Evolutionary conservation across 139 green algal species (phyloP), one percentile per base, ranked within the genome.

Genomic region (Tetradesmus obliquus): DNA sequence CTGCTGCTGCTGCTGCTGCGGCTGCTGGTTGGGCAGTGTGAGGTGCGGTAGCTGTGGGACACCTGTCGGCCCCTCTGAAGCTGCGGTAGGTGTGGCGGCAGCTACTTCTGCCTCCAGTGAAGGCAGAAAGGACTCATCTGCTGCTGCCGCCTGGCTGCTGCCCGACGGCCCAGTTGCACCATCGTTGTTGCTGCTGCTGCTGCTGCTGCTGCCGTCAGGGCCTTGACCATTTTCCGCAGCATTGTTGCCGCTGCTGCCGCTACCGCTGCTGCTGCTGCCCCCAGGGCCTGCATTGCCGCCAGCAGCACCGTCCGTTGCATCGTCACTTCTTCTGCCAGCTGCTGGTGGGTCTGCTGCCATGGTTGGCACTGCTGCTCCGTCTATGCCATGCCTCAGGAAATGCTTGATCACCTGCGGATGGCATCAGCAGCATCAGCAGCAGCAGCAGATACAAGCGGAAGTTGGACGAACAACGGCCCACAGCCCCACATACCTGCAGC

Each of bases 361-460:
- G 8, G n/a, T 81, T 54, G 55, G n/a, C 57, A 22, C 24, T 54
- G 55, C 83, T 88, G 55, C 85, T 24, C 71, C 71, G 1, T 19
- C 17, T 13, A 91, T 69, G 20, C 88, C 88, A 62, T 91, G 88
- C 76, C 24, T 32, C 15, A 91, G 19, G 32, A 91, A 91, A 58
- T 87, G 60, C 57, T 71, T 55, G 55, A 91, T 55, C 24, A 91
- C 55, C 88, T 91, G 24, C 82, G 72, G 17, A 22, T 45, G 32
- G 32, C 32, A 45, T 45, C 32, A 45, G 32, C 32, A 45, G 32
- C 32, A 45, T 0, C 32, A 45, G 32, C 5, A 22, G 24, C 8
- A 55, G 8, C 24, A 55, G 9, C 79, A 81, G 15, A 32, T 0
- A 81, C 19, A 6, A 32, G 3, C 72, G 72, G 10, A 81, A 81